These are phyloP conservation scores for Conticribra guillardii DNA, from an alignment of 108 stramenopile genomes.

Conservation along the genomic window DNA sequence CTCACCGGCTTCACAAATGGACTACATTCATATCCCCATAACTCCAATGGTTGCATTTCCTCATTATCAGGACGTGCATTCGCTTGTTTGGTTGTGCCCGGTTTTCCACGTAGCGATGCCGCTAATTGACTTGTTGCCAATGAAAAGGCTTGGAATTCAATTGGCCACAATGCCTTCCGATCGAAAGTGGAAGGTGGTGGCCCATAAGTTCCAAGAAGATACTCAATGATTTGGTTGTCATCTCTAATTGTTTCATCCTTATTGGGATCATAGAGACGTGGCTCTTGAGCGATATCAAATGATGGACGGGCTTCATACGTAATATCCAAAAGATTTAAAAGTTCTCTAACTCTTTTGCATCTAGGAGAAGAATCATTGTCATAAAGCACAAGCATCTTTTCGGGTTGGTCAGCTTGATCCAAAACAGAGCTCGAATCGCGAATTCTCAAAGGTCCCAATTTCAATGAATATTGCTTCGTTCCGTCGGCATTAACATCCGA, in stretches of 20 bases:
- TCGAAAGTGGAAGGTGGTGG: conserved; percentile 64
- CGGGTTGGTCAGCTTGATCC: conserved; percentile 48
- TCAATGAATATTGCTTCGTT: conserved; percentile 50
- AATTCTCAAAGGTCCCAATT: conserved; percentile 63
- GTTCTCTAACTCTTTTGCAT: conserved; percentile 90
- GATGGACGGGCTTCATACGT: conserved; percentile 81
- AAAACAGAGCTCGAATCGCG: conserved; percentile 77
- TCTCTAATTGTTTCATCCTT: conserved; percentile 72
- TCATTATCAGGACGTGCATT: conserved; percentile 79
- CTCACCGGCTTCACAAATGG: conserved; percentile 84
- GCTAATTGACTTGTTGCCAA: conserved; percentile 57
- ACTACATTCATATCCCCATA: conserved; percentile 89
- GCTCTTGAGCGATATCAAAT: conserved; percentile 56
- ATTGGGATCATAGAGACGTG: conserved; percentile 86
- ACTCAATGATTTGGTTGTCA: conserved; percentile 77
- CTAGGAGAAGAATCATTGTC: conserved; percentile 88
- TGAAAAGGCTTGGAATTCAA: conserved; percentile 66
- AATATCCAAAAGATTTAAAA: conserved; percentile 81
- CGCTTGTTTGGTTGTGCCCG: conserved; percentile 48
- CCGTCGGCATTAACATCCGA: conserved; percentile 30
- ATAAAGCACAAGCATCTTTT: conserved; percentile 82
- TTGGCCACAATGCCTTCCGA: conserved; percentile 70
- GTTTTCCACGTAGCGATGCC: conserved; percentile 56
- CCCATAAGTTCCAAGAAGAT: conserved; percentile 83
- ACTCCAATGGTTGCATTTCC: conserved; percentile 70